Evolutionary conservation across 352 stramenopile genomes (phyloP).

Genomic region (Phytophthora europaea): DNA sequence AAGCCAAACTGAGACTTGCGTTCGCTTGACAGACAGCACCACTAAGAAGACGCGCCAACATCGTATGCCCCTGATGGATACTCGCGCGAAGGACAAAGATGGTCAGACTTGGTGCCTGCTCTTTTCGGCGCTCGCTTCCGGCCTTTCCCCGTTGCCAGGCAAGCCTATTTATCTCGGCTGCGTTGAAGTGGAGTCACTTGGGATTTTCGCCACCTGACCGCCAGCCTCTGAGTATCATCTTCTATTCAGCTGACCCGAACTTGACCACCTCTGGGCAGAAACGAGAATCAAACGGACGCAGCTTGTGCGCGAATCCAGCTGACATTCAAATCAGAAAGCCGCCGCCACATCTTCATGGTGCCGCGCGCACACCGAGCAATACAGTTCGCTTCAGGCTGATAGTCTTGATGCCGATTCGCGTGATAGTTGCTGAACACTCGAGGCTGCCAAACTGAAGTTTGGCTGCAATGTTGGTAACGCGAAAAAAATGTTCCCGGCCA

Average conservation of each 20-base stretch:
- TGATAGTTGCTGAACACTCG: conserved; percentile 18
- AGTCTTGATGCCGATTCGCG: conserved; percentile 2
- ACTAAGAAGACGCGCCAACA: conserved; percentile 35
- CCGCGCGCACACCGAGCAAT: background rate
- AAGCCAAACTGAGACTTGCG: conserved; percentile 10
- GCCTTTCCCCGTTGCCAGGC: conserved; percentile 24
- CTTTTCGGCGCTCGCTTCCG: conserved; percentile 17
- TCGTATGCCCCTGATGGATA: conserved; percentile 24
- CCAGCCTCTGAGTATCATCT: conserved; percentile 23
- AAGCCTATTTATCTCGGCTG: conserved; percentile 3
- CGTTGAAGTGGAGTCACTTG: conserved; percentile 10
- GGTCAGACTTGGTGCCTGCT: conserved; percentile 22
- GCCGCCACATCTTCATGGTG: conserved; percentile 18
- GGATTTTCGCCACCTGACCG: conserved; percentile 21
- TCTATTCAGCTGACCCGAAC: conserved; percentile 31
- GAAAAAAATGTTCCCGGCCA: conserved; percentile 13
- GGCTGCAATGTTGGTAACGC: background rate
- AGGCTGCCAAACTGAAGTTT: conserved; percentile 2
- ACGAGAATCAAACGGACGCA: conserved; percentile 13
- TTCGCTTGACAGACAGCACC: conserved; percentile 10
- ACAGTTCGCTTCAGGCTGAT: background rate
- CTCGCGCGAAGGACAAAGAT: conserved; percentile 26
- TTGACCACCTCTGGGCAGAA: conserved; percentile 17
- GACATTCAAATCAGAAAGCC: conserved; percentile 24
- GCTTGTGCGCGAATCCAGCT: conserved; percentile 22